Base-by-base conservation (phyloP, 345 rosid species). In the Citrus reticulata region DNA sequence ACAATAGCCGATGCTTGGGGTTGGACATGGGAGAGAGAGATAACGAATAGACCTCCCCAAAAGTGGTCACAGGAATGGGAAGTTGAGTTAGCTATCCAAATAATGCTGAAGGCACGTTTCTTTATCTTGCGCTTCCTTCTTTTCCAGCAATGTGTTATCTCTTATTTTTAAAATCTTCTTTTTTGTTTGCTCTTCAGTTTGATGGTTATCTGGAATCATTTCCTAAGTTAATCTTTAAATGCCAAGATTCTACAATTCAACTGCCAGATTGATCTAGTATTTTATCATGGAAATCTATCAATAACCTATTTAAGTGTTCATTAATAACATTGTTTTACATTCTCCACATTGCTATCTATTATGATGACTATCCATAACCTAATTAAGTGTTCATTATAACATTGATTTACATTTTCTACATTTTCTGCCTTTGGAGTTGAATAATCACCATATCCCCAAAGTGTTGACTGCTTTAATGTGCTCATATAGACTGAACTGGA, bases 1-100 rank as follows among this genome's bases (percentile, higher is more conserved):
- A 92, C 97, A 11, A 88, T 93, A 82, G 96, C 99, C 67, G 99
- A 95, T 90, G 99, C 83, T 78, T 95, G 99, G 99, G 98, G 97
- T 81, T 95, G 99, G 99, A 93, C 99, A 39, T 95, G 99, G 99
- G 99, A 95, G 83, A 90, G 75, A 80, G 91, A 93, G 62, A 77
- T 90, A 75, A 91, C 83, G 90, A 92, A 88, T 80, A 92, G 83
- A 87, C 84, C 83, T 79, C 98, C 97, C 24, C 88, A 60, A 82
- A 91, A 83, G 75, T 93, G 99, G 99, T 91, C 99, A 64, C 99
- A 92, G 64, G 99, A 95, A 76, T 88, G 93, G 97, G 99, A 95
- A 85, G 99, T 93, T 66, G 98, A 91, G 82, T 87, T 95, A 86
- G 98, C 98, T 17, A 83, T 93, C 74, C 81, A 86, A 85, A 57